Conservation (phyloP, 768 basidiomycete genomes). For the Fibroporia radiculosa region DNA sequence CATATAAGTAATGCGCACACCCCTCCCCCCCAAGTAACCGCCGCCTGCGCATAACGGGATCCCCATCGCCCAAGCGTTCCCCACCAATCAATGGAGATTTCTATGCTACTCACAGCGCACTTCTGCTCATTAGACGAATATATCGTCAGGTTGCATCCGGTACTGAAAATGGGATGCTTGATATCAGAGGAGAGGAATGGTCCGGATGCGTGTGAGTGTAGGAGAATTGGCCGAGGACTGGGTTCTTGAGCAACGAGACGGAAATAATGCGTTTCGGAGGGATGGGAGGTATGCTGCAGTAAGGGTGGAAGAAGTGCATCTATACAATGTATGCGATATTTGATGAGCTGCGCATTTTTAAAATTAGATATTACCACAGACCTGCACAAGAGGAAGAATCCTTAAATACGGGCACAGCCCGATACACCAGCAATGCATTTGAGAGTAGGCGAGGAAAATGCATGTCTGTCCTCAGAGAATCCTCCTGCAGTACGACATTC, state of each 20-base stretch:
- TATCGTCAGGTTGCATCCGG: conserved; percentile 47
- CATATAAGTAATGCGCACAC: conserved; percentile 54
- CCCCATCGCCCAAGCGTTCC: conserved; percentile 64
- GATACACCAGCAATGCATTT: conserved; percentile 61
- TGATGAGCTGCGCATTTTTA: background rate
- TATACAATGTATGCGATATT: conserved; percentile 19
- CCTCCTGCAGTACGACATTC: conserved; percentile 8
- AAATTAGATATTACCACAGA: conserved; percentile 9
- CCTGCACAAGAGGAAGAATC: conserved; percentile 22
- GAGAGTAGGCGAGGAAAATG: conserved; percentile 49
- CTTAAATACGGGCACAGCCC: conserved; percentile 29
- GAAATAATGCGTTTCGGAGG: conserved; percentile 62
- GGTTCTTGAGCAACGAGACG: conserved; percentile 33
- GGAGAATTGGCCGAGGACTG: conserved; percentile 30
- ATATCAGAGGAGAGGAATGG: conserved; percentile 55
- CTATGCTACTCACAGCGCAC: conserved; percentile 40
- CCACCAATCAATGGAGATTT: conserved; percentile 61
- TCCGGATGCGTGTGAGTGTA: conserved; percentile 63
- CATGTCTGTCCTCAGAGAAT: conserved; percentile 35
- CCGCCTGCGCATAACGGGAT: conserved; percentile 64
- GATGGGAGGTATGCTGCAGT: conserved; percentile 52
- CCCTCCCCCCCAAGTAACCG: conserved; percentile 69
- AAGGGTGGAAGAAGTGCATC: conserved; percentile 55
- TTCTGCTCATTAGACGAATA: conserved; percentile 44
- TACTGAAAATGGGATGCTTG: conserved; percentile 13